Evolutionary conservation across 352 stramenopile species (phyloP).

Genomic region (Globisporangium viniferum): DNA sequence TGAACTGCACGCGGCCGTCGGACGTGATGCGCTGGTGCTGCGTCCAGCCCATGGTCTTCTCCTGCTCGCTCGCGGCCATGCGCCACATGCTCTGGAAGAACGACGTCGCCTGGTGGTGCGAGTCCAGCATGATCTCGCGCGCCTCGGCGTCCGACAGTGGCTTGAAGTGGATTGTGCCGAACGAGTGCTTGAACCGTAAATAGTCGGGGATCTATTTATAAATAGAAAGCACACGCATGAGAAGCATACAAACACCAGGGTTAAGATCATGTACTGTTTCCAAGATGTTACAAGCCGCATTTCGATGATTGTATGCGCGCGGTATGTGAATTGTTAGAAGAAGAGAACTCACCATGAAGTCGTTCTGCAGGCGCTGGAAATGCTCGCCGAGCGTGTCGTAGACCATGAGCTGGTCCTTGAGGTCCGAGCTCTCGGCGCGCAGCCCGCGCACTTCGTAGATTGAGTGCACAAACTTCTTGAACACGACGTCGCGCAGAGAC

Average conservation of each 20-base stretch:
- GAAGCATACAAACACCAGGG: background rate
- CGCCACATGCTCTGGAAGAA: constrained; percentile 65
- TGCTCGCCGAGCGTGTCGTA: constrained; percentile 72
- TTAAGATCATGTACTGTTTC: background rate
- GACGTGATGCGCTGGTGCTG: constrained; percentile 64
- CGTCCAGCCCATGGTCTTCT: constrained; percentile 82
- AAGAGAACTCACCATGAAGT: constrained; percentile 34
- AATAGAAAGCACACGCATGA: background rate
- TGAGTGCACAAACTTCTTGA: constrained; percentile 69
- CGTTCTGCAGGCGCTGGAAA: constrained; percentile 57
- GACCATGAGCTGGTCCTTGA: constrained; percentile 50
- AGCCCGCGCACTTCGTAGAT: constrained; percentile 70
- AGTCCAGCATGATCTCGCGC: constrained; percentile 67
- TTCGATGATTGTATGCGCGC: background rate
- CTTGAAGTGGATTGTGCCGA: constrained; percentile 66
- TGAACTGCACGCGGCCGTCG: constrained; percentile 71
- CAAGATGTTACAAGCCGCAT: background rate
- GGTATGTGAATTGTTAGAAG: background rate
- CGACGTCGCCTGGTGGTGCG: constrained; percentile 58
- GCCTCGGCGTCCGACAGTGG: constrained; percentile 43
- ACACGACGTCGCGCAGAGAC: constrained; percentile 39
- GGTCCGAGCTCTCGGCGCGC: constrained; percentile 35
- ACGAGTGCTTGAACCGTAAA: constrained; percentile 31
- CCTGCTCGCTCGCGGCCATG: constrained; percentile 21
- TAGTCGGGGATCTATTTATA: constrained; percentile 32